Evolutionary conservation across 1,284 basidiomycete species (phyloP).

Genomic region (Grifola frondosa): DNA sequence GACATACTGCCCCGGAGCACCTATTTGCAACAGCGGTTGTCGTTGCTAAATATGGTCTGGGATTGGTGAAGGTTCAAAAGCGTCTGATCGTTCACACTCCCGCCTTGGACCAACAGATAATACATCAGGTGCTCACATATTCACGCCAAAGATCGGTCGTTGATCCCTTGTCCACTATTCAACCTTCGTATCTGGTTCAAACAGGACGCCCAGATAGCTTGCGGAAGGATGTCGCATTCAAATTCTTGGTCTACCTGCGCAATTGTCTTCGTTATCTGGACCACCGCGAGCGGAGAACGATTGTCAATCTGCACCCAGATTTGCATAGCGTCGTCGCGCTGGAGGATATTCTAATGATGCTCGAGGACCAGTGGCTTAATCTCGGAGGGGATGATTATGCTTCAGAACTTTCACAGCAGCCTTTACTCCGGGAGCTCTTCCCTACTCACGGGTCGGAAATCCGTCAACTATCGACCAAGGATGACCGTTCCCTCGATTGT

Average conservation of each 20-base stretch:
- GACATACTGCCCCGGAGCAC: conserved; percentile 21
- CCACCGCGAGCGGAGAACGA: conserved; percentile 22
- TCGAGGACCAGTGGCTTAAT: conserved; percentile 26
- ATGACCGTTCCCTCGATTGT: conserved; percentile 2
- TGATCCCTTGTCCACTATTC: conserved; percentile 76
- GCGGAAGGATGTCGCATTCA: conserved; percentile 65
- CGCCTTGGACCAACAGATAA: conserved; percentile 27
- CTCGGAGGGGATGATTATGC: conserved; percentile 27
- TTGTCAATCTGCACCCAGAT: conserved; percentile 14
- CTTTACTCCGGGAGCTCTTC: conserved; percentile 27
- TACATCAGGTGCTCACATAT: conserved; percentile 48
- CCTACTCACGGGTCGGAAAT: conserved; percentile 1
- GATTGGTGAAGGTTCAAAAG: conserved; percentile 1
- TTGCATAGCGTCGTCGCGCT: conserved; percentile 14
- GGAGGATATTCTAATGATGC: conserved; percentile 23
- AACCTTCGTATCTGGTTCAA: conserved; percentile 79
- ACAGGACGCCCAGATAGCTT: conserved; percentile 62
- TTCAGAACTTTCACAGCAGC: conserved; percentile 16
- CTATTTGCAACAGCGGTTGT: conserved; percentile 14
- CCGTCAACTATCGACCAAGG: background rate
- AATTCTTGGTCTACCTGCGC: conserved; percentile 72
- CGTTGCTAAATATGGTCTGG: conserved; percentile 4
- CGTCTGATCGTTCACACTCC: background rate
- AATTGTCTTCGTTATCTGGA: conserved; percentile 44
- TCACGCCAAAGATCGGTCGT: conserved; percentile 52